A percentile compares a stretch with the other conserved stretches of the same genome.
phyloP scores from a whole-genome alignment of 192 early-diverging fungal species.

The Gamsiella multidivaricata region DNA sequence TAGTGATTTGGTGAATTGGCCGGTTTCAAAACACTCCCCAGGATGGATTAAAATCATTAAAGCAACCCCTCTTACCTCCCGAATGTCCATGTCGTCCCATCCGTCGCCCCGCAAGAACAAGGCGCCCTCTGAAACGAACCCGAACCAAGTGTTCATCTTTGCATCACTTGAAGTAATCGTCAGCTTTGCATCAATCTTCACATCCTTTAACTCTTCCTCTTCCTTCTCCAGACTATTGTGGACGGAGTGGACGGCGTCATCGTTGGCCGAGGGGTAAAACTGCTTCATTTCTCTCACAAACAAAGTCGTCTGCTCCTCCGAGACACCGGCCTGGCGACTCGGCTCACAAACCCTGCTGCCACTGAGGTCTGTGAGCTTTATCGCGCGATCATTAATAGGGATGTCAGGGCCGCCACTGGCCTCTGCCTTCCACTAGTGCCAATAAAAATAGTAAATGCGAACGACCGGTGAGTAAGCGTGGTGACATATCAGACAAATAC shows the following conservation, averaged over 20 bases:
- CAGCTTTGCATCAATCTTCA: constrained; percentile 44
- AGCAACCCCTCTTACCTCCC: constrained; percentile 19
- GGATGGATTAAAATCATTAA: background rate
- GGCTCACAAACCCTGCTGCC: constrained; percentile 46
- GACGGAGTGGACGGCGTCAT: constrained; percentile 32
- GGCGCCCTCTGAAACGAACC: constrained; percentile 33
- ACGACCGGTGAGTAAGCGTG: background rate
- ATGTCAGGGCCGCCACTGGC: constrained; percentile 46
- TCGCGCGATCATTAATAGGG: constrained; percentile 45
- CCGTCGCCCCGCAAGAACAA: constrained; percentile 44
- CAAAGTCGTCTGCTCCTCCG: constrained; percentile 35
- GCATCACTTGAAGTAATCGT: constrained; percentile 44
- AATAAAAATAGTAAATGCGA: background rate
- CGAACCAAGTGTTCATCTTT: constrained; percentile 49
- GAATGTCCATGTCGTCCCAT: constrained; percentile 53
- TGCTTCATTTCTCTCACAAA: constrained; percentile 56
- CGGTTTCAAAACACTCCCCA: background rate
- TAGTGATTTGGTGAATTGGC: background rate
- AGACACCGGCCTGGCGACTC: constrained; percentile 37
- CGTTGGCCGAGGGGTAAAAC: constrained; percentile 4
- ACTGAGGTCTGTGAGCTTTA: constrained; percentile 32
- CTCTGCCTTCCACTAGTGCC: constrained; percentile 30
- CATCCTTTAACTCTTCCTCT: constrained; percentile 19
- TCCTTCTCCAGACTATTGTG: constrained; percentile 5
- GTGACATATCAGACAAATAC: background rate